These are phyloP conservation scores for Colletotrichum sp. DNA, from an alignment of 2,329 filamentous ascomycete species.

Conservation along the genomic window DNA sequence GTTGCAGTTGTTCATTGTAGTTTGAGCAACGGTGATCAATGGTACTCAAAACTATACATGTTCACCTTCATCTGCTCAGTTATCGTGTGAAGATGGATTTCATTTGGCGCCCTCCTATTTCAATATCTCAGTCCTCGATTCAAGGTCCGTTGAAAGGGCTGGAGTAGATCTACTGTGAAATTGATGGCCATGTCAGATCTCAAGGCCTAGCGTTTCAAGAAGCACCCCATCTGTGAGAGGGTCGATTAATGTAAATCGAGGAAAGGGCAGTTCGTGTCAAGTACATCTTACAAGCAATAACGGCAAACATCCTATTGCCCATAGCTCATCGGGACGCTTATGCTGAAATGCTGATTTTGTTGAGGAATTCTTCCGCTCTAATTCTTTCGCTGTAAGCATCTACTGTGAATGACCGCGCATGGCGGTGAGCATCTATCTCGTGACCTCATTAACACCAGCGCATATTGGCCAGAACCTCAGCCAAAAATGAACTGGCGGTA, in stretches of 20 bases:
- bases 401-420: background rate
- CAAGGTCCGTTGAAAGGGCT: background rate
- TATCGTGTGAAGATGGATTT: background rate
- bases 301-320: background rate
- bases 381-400: background rate
- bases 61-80: background rate
- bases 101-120: background rate
- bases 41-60: background rate
- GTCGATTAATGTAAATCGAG: background rate
- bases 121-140: background rate
- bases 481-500: slow-evolving; percentile 81
- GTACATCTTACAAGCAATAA: background rate
- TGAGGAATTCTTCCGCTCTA: background rate
- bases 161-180: background rate
- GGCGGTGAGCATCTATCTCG: background rate
- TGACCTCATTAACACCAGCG: background rate
- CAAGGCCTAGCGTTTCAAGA: background rate
- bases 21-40: background rate
- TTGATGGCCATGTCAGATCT: background rate
- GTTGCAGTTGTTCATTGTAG: no score
- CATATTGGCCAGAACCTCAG: slow-evolving; percentile 23
- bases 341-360: background rate
- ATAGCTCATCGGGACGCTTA: background rate
- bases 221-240: background rate
- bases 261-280: background rate